phyloP scores from a whole-genome alignment of 208 protist species.

The Crithidia thermophila region DNA sequence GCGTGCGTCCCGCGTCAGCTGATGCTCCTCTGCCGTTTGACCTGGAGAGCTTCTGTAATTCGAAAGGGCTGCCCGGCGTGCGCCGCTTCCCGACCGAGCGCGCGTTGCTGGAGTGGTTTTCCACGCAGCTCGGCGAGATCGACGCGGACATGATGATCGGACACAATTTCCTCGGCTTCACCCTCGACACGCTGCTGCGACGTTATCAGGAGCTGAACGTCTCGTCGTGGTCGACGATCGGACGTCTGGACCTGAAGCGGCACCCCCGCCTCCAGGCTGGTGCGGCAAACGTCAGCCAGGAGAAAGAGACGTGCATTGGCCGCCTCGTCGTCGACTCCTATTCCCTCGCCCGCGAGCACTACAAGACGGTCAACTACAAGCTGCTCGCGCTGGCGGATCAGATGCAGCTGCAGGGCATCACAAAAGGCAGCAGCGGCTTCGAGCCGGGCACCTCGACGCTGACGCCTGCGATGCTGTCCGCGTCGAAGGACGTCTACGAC shows the following conservation, averaged over 20 bases:
- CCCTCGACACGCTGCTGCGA: slow-evolving; percentile 96
- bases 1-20: slow-evolving; percentile 51
- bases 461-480: slow-evolving; percentile 47
- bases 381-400: slow-evolving; percentile 72
- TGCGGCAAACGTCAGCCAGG: slow-evolving; percentile 39
- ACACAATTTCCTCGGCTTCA: slow-evolving; percentile 98
- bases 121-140: slow-evolving; percentile 70
- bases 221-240: slow-evolving; percentile 91
- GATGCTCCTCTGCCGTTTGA: slow-evolving; percentile 71
- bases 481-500: slow-evolving; percentile 55
- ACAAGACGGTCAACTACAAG: slow-evolving; percentile 92
- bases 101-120: slow-evolving; percentile 78
- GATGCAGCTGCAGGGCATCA: slow-evolving; percentile 77
- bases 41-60: slow-evolving; percentile 74
- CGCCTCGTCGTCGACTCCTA: slow-evolving; percentile 97
- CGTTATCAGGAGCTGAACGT: slow-evolving; percentile 92
- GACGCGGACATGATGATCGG: slow-evolving; percentile 96
- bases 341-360: slow-evolving; percentile 92
- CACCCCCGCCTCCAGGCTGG: slow-evolving; percentile 61
- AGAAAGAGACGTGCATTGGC: slow-evolving; percentile 90
- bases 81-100: slow-evolving; percentile 74
- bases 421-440: slow-evolving; percentile 54
- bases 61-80: slow-evolving; percentile 64
- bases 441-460: slow-evolving; percentile 65
- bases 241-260: slow-evolving; percentile 82